Percentiles rank a stretch among this genome's conserved stretches.
phyloP scores from a whole-genome alignment of 1,284 basidiomycete species.

The Fistulinella cinereoalba region DNA sequence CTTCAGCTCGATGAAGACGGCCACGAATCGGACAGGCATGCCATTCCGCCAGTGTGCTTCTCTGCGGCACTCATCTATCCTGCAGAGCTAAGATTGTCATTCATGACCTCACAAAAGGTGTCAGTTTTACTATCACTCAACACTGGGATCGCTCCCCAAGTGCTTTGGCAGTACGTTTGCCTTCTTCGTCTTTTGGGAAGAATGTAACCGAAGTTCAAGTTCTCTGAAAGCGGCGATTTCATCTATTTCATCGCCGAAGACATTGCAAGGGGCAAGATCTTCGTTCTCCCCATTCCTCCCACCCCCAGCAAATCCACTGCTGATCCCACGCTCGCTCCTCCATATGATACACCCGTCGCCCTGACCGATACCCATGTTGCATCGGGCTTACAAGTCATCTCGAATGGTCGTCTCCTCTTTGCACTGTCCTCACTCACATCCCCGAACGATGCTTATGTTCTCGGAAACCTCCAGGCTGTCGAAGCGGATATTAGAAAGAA shows the following conservation, averaged over 20 bases:
- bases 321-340: constrained; percentile 45
- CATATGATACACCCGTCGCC: constrained; percentile 52
- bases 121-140: constrained; percentile 70
- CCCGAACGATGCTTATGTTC: constrained; percentile 72
- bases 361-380: constrained; percentile 58
- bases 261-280: constrained; percentile 72
- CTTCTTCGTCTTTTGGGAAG: too few relatives aligned
- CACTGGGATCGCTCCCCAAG: constrained; percentile 81
- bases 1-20: constrained; percentile 83
- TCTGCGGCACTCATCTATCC: too few relatives aligned
- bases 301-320: constrained; percentile 54
- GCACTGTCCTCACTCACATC: constrained; percentile 65
- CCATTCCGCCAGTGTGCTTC: neutral
- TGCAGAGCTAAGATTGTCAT: constrained; percentile 75
- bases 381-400: constrained; percentile 58
- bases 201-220: too few relatives aligned
- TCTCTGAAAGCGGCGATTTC: constrained; percentile 66
- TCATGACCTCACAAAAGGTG: constrained; percentile 66
- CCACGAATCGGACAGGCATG: constrained; percentile 77
- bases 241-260: constrained; percentile 78
- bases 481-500: constrained; percentile 39
- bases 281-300: constrained; percentile 59
- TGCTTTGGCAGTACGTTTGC: constrained; percentile 24
- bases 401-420: constrained; percentile 61
- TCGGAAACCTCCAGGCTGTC: constrained; percentile 45